phyloP scores from a whole-genome alignment of 371 early-diverging fungal genomes.

The Entomophthora muscae region DNA sequence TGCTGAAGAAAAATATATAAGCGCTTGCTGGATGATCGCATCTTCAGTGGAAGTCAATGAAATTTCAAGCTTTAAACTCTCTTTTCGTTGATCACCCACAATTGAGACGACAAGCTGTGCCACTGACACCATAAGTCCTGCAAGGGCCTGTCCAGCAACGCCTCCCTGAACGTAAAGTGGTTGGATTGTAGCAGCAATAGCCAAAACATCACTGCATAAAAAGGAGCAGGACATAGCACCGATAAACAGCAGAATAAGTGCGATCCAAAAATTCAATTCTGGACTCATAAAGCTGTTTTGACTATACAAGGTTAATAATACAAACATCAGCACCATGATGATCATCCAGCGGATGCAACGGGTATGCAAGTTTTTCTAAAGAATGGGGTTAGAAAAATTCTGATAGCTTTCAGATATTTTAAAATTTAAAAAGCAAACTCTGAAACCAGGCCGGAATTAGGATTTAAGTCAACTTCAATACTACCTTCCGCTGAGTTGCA shows the following conservation, averaged over 20 bases:
- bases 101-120: neutral
- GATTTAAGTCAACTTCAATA: too few relatives aligned
- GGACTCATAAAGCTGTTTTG: neutral
- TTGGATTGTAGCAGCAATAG: neutral
- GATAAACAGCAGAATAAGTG: neutral
- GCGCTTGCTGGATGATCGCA: neutral
- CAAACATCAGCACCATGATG: neutral
- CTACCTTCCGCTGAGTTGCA: constrained; percentile 38
- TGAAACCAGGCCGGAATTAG: too few relatives aligned
- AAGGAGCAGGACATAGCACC: neutral
- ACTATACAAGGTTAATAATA: neutral
- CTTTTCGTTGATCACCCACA: too few relatives aligned
- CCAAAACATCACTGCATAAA: neutral
- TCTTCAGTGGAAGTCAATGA: neutral
- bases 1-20: neutral
- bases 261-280: neutral
- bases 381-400: neutral
- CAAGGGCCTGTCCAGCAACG: neutral
- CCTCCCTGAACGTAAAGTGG: neutral
- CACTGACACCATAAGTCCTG: neutral
- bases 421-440: too few relatives aligned
- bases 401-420: neutral
- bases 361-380: constrained; percentile 1
- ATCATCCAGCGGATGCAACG: neutral
- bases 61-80: neutral